These are phyloP conservation scores for Pichia phayaonensis DNA, from an alignment of 805 yeast species.

Conservation along the genomic window DNA sequence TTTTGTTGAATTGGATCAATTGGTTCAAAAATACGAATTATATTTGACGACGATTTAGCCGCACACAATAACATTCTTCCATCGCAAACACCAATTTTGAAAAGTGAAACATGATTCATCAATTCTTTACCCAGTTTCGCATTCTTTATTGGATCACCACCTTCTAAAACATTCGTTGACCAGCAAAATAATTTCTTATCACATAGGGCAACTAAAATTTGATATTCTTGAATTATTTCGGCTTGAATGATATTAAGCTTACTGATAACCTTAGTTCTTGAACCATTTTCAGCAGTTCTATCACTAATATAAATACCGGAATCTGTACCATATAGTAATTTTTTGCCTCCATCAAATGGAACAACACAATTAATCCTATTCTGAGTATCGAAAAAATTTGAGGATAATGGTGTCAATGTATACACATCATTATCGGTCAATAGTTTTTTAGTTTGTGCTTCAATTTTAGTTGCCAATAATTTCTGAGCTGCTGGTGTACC, in stretches of 20 bases:
- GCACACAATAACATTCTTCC: slow-evolving; percentile 87
- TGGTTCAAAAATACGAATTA: slow-evolving; percentile 82
- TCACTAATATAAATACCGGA: slow-evolving; percentile 83
- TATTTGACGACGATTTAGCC: slow-evolving; percentile 73
- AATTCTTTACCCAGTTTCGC: slow-evolving; percentile 67
- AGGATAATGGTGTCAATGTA: slow-evolving; percentile 66
- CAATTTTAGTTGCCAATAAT: slow-evolving; percentile 72
- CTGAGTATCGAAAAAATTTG: slow-evolving; percentile 63
- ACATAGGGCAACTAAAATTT: slow-evolving; percentile 67
- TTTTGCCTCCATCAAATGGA: slow-evolving; percentile 91
- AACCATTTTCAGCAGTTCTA: slow-evolving; percentile 40
- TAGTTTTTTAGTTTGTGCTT: slow-evolving; percentile 68
- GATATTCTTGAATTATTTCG: slow-evolving; percentile 87
- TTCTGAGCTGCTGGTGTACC: slow-evolving; percentile 63
- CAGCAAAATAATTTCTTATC: slow-evolving; percentile 78
- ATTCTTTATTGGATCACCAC: slow-evolving; percentile 41
- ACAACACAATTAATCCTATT: slow-evolving; percentile 85
- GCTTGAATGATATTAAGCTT: slow-evolving; percentile 77
- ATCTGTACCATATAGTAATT: slow-evolving; percentile 85
- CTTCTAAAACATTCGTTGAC: slow-evolving; percentile 59
- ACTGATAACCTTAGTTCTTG: slow-evolving; percentile 57
- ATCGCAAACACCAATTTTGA: slow-evolving; percentile 87
- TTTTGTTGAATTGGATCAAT: slow-evolving; percentile 59
- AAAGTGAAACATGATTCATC: slow-evolving; percentile 81
- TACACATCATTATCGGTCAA: slow-evolving; percentile 71